Conservation (phyloP, 1,284 basidiomycete species). For the Ustilago xerochloae region DNA sequence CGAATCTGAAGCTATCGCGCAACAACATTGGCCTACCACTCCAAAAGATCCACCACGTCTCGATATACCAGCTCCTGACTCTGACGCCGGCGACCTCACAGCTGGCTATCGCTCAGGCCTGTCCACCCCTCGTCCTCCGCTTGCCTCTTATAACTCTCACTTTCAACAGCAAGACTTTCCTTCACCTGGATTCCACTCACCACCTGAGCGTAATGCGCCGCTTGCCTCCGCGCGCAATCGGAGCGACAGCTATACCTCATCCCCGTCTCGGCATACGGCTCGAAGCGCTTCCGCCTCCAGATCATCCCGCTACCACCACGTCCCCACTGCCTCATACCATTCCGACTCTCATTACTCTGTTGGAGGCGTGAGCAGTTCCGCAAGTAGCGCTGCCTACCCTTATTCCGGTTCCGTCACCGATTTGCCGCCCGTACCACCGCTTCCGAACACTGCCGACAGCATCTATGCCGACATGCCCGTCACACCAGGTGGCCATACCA, state of each 20-base stretch:
- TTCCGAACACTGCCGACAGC: conserved; percentile 35
- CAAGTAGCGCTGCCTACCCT: conserved; percentile 22
- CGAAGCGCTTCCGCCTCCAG: conserved; percentile 25
- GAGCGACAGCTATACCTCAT: conserved; percentile 34
- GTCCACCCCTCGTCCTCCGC: conserved; percentile 37
- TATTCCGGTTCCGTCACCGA: conserved; percentile 20
- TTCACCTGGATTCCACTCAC: conserved; percentile 34
- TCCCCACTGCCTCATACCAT: conserved; percentile 31
- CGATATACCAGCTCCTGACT: conserved; percentile 28
- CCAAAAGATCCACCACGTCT: conserved; percentile 28
- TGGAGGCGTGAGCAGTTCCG: conserved; percentile 41
- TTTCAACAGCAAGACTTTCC: conserved; percentile 21
- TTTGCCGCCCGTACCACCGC: conserved; percentile 49
- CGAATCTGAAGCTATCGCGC: conserved; percentile 12
- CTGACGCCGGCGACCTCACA: conserved; percentile 42
- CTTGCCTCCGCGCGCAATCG: conserved; percentile 14
- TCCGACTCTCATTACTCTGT: conserved; percentile 42
- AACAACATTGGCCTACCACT: conserved; percentile 27
- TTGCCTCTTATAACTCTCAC: conserved; percentile 7
- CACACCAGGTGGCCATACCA: conserved; percentile 39
- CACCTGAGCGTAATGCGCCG: conserved; percentile 16
- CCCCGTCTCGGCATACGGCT: conserved; percentile 28
- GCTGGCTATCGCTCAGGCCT: conserved; percentile 42
- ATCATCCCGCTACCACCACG: conserved; percentile 43
- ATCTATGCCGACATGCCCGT: conserved; percentile 38